A percentile compares a stretch with the other conserved stretches of the same genome.
These are phyloP conservation scores for Ochetophila trinervis DNA, from an alignment of 306 rosid species.

Conservation along the genomic window DNA sequence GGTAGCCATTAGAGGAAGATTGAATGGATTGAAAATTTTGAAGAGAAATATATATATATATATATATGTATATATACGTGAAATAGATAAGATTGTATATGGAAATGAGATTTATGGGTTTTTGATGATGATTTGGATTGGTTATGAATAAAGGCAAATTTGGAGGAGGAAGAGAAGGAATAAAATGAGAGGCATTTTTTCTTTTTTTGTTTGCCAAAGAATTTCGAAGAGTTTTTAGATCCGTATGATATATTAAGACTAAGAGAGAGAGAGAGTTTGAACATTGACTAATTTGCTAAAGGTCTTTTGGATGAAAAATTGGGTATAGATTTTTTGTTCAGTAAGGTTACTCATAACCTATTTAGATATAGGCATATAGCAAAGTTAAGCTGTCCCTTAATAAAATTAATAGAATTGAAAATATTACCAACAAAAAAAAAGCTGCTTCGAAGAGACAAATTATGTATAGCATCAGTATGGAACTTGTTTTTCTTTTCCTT, in stretches of 20 bases:
- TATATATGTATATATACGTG: too few species aligned
- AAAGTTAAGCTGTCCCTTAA: too few species aligned
- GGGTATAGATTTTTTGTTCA: too few species aligned
- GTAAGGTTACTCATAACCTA: too few species aligned
- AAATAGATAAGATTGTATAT: neutral
- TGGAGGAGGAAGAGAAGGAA: slow-evolving; percentile 3
- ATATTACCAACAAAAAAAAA: too few species aligned
- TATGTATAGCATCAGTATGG: too few species aligned
- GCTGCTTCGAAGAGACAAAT: too few species aligned
- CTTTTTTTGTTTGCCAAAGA: neutral
- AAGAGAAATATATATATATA: too few species aligned
- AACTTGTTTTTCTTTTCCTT: neutral
- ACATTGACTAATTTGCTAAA: neutral
- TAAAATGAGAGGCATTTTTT: neutral
- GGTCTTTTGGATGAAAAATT: neutral
- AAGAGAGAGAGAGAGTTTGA: slow-evolving; percentile 16
- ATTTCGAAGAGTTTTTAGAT: neutral
- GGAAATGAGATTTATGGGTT: neutral
- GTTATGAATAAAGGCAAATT: slow-evolving; percentile 1
- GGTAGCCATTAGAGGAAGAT: neutral
- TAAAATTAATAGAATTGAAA: too few species aligned
- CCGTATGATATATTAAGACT: too few species aligned
- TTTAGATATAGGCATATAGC: too few species aligned
- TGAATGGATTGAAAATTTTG: too few species aligned
- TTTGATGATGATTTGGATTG: neutral